Conservation (phyloP, 352 stramenopile genomes). For the Globisporangium barbulae region DNA sequence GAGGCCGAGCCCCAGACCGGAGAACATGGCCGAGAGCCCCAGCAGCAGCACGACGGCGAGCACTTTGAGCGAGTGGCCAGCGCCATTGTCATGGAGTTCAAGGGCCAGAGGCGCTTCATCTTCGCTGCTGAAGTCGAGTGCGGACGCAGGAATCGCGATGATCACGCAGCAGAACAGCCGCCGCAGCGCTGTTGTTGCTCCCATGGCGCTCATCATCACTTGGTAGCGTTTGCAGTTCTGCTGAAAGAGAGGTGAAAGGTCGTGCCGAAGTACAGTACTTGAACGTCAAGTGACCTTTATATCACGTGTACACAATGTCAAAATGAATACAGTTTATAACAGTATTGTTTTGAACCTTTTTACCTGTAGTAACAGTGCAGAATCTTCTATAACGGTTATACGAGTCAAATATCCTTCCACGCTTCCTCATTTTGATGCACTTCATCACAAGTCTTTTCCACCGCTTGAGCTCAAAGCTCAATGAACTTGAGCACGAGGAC, state of each 20-base stretch:
- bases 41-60: slow-evolving; percentile 56
- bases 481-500: not conserved
- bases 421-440: not conserved
- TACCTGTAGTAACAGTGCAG: not conserved
- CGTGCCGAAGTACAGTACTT: not conserved
- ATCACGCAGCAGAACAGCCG: slow-evolving; percentile 10
- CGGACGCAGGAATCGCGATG: not conserved
- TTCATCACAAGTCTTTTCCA: not conserved
- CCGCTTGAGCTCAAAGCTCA: not conserved
- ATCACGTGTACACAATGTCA: not conserved
- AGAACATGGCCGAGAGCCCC: slow-evolving; percentile 90
- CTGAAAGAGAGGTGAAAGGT: not conserved
- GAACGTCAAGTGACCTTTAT: not conserved
- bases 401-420: not conserved
- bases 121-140: not conserved
- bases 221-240: not conserved
- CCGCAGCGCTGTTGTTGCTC: not conserved
- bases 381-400: not conserved
- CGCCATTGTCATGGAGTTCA: slow-evolving; percentile 10
- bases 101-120: slow-evolving; percentile 12
- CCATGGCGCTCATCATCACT: not conserved
- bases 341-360: not conserved
- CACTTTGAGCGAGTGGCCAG: slow-evolving; percentile 36
- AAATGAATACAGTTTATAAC: too few relatives aligned
- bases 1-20: slow-evolving; percentile 94